Conservation (phyloP, 768 basidiomycete species). For the Naganishia randhawae region DNA sequence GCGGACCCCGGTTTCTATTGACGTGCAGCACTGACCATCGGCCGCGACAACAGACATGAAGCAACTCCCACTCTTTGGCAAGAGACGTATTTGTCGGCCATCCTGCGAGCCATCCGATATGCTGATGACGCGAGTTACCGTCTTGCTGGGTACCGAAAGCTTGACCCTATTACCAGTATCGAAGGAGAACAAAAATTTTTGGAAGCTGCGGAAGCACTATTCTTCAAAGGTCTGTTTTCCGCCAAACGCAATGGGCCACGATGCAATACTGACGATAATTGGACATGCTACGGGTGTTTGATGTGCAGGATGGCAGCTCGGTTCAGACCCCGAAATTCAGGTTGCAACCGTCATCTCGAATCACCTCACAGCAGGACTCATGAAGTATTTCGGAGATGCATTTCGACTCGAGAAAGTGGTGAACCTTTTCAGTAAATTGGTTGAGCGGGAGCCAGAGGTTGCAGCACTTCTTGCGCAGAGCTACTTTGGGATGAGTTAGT, state of each 20-base stretch:
- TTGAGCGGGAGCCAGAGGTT: constrained; percentile 82
- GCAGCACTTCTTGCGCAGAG: constrained; percentile 78
- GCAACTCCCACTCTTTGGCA: constrained; percentile 92
- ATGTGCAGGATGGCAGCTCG: constrained; percentile 85
- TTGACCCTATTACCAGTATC: constrained; percentile 84
- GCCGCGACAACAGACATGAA: constrained; percentile 62
- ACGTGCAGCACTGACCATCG: background rate
- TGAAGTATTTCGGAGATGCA: constrained; percentile 95
- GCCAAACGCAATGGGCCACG: background rate
- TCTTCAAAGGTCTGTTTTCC: constrained; percentile 66
- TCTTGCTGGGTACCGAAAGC: constrained; percentile 87
- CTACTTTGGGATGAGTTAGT: constrained; percentile 96
- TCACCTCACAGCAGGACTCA: constrained; percentile 85
- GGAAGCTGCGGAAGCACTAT: constrained; percentile 81
- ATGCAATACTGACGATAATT: background rate
- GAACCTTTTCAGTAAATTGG: constrained; percentile 87
- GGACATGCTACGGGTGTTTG: background rate
- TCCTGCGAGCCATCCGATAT: constrained; percentile 86
- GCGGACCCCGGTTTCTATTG: constrained; percentile 26
- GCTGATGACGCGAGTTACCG: constrained; percentile 90
- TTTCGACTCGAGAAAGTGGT: constrained; percentile 81
- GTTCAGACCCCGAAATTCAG: constrained; percentile 97
- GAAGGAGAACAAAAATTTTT: constrained; percentile 89
- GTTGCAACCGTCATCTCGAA: constrained; percentile 95
- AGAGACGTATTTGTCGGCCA: constrained; percentile 90